Base-by-base conservation (phyloP, 1,139 yeast species). In the Yamadazyma friedrichii region DNA sequence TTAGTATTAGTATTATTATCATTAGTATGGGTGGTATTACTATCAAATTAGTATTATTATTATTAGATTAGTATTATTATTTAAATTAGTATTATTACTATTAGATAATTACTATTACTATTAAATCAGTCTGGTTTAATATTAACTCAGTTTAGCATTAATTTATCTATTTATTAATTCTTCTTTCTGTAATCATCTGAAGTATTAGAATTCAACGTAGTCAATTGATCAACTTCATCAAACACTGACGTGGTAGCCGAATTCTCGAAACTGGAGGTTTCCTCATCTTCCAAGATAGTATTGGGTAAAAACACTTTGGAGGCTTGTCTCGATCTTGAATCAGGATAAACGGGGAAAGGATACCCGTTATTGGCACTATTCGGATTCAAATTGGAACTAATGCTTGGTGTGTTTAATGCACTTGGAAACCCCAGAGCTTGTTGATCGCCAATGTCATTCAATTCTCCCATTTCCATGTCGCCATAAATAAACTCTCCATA, bases 181-280 rank as follows among this genome's bases (percentile, higher is more conserved):
- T 41, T 41, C 31, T 44, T 44, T 42, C 39, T 42, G 31, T 39
- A 47, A 13, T 48, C 53, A 17, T 50, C 54, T 5, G 48, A 49
- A 13, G 50, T 44, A 37, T 49, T 50, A 13, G 52, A 47, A 29
- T 42, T 45, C n/a, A 47, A 27, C 2, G 53, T 44, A 11, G 51
- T 35, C 13, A 50, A 44, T 27, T 50, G 53, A 2, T 54, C 56
- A 15, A 55, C 63, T 13, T 56, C 64, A 36, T 56, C 66, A 53
- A 71, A 71, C 4, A 71, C 74, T 31, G 73, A 67, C 12, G 70
- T 68, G n/a, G 72, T 56, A 11, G 68, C 64, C 41, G 69, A 63
- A 42, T 64, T 59, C 40, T 67, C 74, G 43, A 56, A 55, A 20
- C 61, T 58, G 28, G 64, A 69, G 5, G 54, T 58, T 25, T 62